These are phyloP conservation scores for Pythium oligandrum DNA, from an alignment of 352 stramenopile species.

Conservation along the genomic window DNA sequence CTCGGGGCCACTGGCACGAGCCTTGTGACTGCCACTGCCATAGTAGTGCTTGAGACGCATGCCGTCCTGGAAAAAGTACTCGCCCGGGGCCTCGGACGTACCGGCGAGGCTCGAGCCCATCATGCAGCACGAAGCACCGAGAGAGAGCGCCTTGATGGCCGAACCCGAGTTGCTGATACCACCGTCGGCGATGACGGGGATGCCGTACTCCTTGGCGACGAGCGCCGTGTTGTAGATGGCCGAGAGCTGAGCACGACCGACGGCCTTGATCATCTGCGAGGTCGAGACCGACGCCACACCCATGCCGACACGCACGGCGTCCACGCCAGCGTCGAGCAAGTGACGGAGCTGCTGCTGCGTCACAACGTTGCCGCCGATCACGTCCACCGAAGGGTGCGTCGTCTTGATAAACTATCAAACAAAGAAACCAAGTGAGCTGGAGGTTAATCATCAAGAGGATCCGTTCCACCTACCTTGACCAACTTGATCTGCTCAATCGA, in stretches of 20 bases:
- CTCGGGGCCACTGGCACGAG: conserved; percentile 55
- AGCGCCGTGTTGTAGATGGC: conserved; percentile 97
- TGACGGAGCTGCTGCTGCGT: conserved; percentile 94
- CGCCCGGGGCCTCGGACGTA: conserved; percentile 96
- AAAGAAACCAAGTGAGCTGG: not conserved
- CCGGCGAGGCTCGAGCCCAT: conserved; percentile 98
- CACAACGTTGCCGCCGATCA: conserved; percentile 99
- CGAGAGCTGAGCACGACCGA: conserved; percentile 96
- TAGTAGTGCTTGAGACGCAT: conserved; percentile 98
- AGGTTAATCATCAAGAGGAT: not conserved
- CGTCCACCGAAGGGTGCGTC: conserved; percentile 86
- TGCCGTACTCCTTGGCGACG: conserved; percentile 90
- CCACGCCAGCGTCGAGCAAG: conserved; percentile 96
- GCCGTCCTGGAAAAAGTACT: conserved; percentile 99
- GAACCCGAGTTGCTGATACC: conserved; percentile 96
- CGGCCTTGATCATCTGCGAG: conserved; percentile 98
- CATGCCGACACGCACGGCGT: conserved; percentile 98
- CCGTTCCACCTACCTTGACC: conserved; percentile 27
- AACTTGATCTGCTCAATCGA: conserved; percentile 81
- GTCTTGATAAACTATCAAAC: conserved; percentile 86
- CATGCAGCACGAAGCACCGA: conserved; percentile 98
- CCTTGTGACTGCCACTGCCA: conserved; percentile 97
- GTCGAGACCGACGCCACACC: conserved; percentile 99
- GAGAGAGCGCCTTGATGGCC: conserved; percentile 95
- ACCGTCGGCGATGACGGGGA: conserved; percentile 98